Base-by-base conservation (phyloP, 257 asterid genomes). In the Coffea canephora region DNA sequence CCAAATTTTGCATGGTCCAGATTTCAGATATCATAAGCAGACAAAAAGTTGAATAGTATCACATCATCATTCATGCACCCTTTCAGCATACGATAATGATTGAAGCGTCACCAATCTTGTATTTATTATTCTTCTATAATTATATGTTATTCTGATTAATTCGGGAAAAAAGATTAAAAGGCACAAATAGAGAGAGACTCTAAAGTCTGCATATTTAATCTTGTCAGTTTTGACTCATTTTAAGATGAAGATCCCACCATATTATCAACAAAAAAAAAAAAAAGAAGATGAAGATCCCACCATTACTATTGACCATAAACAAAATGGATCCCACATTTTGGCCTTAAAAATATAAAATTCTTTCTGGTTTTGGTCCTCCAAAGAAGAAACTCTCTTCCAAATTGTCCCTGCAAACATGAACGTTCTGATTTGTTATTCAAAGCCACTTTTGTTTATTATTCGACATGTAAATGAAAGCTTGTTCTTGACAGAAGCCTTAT, bases 31-130 rank as follows among this genome's bases (percentile, higher is more conserved):
- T 45, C 71, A 46, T 41, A 84, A 83, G 49, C 74, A 70, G 81
- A 85, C 86, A 80, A 87, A 83, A 82, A 48, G 80, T 71, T 34
- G 78, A 77, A 75, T 87, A 79, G 70, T 75, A 65, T 88, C 90
- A 85, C 90, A 85, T 85, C 90, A 86, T 84, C 79, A 84, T 57
- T 82, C 86, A 76, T 77, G 74, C 73, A 50, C 73, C 4, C 0
- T 25, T n/a, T 8, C 55, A 55, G 78, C 69, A 8, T 54, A 52
- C 27, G 19, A 73, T 27, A 15, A 23, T 23, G 39, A 70, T 70
- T 49, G n/a, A 39, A n/a, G 55, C 69, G 78, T 75, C 41, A 59
- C 43, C 2, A 74, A 74, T 39, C 43, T 39, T 39, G n/a, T 55
- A 61, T 41, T 39, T 13, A 75, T 75, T 75, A 61, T 41, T n/a